phyloP scores from a whole-genome alignment of 352 stramenopile species.

The Thalassiosira oceanica region DNA sequence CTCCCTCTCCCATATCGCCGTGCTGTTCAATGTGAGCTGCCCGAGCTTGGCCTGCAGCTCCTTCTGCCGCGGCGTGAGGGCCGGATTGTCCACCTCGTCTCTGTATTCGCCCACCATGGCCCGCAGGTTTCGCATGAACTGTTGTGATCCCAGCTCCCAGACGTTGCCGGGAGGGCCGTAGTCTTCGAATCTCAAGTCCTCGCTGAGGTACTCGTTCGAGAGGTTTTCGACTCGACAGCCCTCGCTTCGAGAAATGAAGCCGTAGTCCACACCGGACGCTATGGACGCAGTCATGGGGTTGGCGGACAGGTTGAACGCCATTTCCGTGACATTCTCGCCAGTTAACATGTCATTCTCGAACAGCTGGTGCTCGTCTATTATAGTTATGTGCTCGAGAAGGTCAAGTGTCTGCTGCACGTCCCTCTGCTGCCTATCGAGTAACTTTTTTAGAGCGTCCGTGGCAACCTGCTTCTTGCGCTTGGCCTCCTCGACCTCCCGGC shows the following conservation, averaged over 20 bases:
- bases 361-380: conserved; percentile 6
- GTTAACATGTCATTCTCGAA: neutral
- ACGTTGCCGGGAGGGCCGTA: conserved; percentile 60
- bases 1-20: conserved; percentile 61
- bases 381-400: conserved; percentile 26
- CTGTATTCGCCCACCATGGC: conserved; percentile 65
- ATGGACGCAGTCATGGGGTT: conserved; percentile 42
- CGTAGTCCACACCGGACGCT: conserved; percentile 52
- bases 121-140: conserved; percentile 61
- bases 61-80: conserved; percentile 40
- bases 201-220: neutral
- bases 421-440: conserved; percentile 37
- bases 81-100: conserved; percentile 34
- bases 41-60: conserved; percentile 43
- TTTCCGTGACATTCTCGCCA: neutral
- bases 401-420: conserved; percentile 49
- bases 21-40: conserved; percentile 54
- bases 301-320: neutral
- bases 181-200: conserved; percentile 29
- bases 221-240: conserved; percentile 34
- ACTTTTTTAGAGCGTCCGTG: conserved; percentile 31
- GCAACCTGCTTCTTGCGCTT: conserved; percentile 16
- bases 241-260: conserved; percentile 54
- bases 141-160: conserved; percentile 37
- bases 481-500: conserved; percentile 6